Evolutionary conservation across 495 filamentous ascomycete species (phyloP).

Genomic region (Saxispiralis lemnorum): DNA sequence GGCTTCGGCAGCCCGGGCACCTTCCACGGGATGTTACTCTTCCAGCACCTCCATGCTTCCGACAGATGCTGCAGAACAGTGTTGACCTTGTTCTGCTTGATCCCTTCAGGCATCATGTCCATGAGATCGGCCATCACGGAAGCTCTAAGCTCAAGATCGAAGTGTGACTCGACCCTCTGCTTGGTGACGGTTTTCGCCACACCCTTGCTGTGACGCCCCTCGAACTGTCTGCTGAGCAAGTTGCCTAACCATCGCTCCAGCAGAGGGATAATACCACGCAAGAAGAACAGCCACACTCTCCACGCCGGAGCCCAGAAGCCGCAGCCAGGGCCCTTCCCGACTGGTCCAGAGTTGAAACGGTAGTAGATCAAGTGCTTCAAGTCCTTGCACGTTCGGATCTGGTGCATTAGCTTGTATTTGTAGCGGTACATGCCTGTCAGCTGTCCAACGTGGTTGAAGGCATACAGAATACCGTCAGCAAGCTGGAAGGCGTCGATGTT

Average conservation of each 20-base stretch:
- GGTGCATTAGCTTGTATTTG: conserved; percentile 99
- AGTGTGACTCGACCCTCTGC: conserved; percentile 96
- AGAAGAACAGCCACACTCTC: conserved; percentile 99
- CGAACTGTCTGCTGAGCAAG: conserved; percentile 88
- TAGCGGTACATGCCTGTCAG: conserved; percentile 99
- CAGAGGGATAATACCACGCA: conserved; percentile 93
- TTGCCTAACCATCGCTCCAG: conserved; percentile 97
- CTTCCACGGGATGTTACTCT: conserved; percentile 99
- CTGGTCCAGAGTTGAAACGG: conserved; percentile 92
- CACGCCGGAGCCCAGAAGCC: conserved; percentile 99
- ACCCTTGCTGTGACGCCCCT: conserved; percentile 96
- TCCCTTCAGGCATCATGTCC: conserved; percentile 99
- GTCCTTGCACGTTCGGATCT: conserved; percentile 98
- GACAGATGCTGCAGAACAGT: conserved; percentile 93
- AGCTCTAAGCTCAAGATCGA: conserved; percentile 90
- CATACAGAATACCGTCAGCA: conserved; percentile 94
- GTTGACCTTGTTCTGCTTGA: conserved; percentile 99
- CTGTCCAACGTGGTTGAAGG: conserved; percentile 98
- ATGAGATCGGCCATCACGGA: conserved; percentile 98
- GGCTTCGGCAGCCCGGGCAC: conserved; percentile 89
- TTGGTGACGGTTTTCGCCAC: conserved; percentile 99
- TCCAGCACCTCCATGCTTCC: conserved; percentile 98
- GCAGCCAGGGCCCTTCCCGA: conserved; percentile 94
- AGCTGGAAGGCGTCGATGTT: conserved; percentile 99
- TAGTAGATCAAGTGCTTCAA: conserved; percentile 99